Conservation (phyloP, 306 rosid genomes). For the Rosa persica region DNA sequence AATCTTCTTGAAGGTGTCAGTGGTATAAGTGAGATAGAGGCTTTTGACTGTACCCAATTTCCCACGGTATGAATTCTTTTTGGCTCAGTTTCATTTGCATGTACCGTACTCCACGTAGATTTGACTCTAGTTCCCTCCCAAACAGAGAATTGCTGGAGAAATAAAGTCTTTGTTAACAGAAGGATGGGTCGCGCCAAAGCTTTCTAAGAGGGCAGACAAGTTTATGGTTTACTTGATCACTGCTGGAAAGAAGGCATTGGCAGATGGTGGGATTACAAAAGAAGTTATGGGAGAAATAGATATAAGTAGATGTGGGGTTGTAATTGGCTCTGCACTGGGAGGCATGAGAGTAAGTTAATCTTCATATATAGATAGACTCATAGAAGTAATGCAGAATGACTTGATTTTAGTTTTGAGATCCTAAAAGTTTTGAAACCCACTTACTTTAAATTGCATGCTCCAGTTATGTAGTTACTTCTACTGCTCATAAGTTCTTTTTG, state of each 20-base stretch:
- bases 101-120: background rate
- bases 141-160: slow-evolving; percentile 82
- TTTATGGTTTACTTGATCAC: slow-evolving; percentile 73
- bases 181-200: slow-evolving; percentile 70
- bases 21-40: slow-evolving; percentile 72
- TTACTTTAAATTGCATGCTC: background rate
- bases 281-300: slow-evolving; percentile 54
- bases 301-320: slow-evolving; percentile 64
- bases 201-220: slow-evolving; percentile 69
- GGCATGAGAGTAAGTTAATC: slow-evolving; percentile 64
- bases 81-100: background rate
- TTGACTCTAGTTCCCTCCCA: background rate
- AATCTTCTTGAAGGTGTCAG: slow-evolving; percentile 75
- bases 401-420: background rate
- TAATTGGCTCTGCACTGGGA: slow-evolving; percentile 80
- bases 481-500: background rate
- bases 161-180: slow-evolving; percentile 70
- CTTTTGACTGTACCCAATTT: slow-evolving; percentile 66
- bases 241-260: slow-evolving; percentile 77
- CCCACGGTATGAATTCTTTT: slow-evolving; percentile 50
- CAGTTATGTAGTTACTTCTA: background rate
- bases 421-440: background rate
- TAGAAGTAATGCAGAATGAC: background rate
- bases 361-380: background rate
- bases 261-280: slow-evolving; percentile 59